A percentile compares a stretch with the other conserved stretches of the same genome.
Evolutionary conservation across 2,329 filamentous ascomycete species (phyloP).

Genomic region (Microsporum audouinii): DNA sequence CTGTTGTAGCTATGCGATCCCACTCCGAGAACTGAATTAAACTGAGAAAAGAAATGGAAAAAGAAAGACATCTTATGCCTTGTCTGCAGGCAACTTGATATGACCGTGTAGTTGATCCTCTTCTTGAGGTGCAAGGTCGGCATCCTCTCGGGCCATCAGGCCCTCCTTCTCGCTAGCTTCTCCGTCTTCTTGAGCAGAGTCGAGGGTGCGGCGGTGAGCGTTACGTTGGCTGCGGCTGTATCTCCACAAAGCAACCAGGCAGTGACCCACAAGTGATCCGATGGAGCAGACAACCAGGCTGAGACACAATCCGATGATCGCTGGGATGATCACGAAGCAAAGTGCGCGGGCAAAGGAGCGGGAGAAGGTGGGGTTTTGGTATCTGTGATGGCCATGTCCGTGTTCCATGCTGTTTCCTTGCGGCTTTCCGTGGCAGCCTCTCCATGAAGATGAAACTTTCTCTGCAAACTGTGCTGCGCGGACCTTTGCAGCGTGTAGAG

Average conservation of each 20-base stretch:
- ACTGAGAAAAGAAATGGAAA: not conserved
- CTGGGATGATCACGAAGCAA: slow-evolving; percentile 36
- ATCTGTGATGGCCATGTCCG: slow-evolving; percentile 3
- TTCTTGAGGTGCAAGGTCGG: slow-evolving; percentile 30
- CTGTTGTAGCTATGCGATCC: slow-evolving; percentile 2
- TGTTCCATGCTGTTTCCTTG: not conserved
- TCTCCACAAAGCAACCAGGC: slow-evolving; percentile 36
- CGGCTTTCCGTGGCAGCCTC: slow-evolving; percentile 25
- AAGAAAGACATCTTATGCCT: slow-evolving; percentile 20
- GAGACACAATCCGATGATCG: slow-evolving; percentile 36
- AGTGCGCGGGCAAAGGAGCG: slow-evolving; percentile 32
- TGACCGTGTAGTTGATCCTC: slow-evolving; percentile 23
- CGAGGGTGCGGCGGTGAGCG: not conserved
- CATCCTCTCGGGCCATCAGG: slow-evolving; percentile 23
- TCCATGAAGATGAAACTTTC: slow-evolving; percentile 18
- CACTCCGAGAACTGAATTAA: not conserved
- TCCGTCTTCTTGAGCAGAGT: slow-evolving; percentile 24
- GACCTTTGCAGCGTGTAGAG: slow-evolving; percentile 29
- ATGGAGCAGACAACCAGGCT: slow-evolving; percentile 36
- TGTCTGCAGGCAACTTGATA: slow-evolving; percentile 19
- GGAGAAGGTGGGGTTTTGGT: slow-evolving; percentile 20
- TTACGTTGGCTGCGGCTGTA: slow-evolving; percentile 26
- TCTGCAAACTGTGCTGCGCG: slow-evolving; percentile 25
- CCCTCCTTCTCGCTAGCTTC: slow-evolving; percentile 34
- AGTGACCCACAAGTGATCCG: slow-evolving; percentile 39